Conservation (phyloP, 148 eudicot genomes). For the Vaccinium vitisidaea region DNA sequence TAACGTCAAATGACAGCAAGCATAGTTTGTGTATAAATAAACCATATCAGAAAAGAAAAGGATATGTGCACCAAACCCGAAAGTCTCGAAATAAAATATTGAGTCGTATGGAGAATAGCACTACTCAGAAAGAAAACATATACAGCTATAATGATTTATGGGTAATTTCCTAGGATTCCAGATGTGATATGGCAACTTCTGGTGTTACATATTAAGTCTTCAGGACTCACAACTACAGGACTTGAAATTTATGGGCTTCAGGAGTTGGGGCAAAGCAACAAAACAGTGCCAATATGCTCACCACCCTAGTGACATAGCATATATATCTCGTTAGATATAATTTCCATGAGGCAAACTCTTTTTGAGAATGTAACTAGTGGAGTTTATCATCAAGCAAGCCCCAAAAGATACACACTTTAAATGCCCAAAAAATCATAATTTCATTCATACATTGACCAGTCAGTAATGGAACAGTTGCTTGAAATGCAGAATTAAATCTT, state of each 20-base stretch:
- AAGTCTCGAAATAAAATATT: not conserved
- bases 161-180: not conserved
- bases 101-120: no score
- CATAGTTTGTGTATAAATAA: not conserved
- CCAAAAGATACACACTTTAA: not conserved
- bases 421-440: not conserved
- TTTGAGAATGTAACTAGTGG: not conserved
- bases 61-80: not conserved
- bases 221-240: not conserved
- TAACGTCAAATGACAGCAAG: not conserved
- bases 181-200: not conserved
- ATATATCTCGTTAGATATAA: not conserved
- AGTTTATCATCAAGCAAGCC: conserved; percentile 2
- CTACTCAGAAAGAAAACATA: no score
- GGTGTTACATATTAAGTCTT: not conserved
- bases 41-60: not conserved
- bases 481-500: not conserved
- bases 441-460: not conserved
- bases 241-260: not conserved
- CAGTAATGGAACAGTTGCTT: not conserved
- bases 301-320: not conserved
- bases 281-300: no score
- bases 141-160: no score
- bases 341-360: not conserved
- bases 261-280: not conserved